Evolutionary conservation across 179 eudicot genomes (phyloP).

Genomic region (Drosera spatulata): DNA sequence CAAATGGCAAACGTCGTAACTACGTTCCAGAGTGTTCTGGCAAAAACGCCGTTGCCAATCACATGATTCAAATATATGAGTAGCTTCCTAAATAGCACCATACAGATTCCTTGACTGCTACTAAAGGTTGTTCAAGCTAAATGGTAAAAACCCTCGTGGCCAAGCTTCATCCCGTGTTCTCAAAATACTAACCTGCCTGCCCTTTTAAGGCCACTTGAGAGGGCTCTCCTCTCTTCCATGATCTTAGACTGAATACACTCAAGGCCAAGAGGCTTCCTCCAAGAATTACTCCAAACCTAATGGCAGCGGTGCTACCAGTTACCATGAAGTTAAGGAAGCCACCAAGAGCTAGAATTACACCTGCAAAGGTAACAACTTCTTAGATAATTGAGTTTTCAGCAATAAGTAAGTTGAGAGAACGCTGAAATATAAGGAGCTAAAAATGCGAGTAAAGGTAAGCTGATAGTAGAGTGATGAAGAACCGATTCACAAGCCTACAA

Average conservation of each 20-base stretch:
- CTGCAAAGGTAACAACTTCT: constrained; percentile 27
- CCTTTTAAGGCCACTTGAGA: constrained; percentile 55
- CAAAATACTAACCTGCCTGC: constrained; percentile 61
- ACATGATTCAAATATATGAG: too few relatives aligned
- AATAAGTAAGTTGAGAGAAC: too few relatives aligned
- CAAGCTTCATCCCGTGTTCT: neutral
- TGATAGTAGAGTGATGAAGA: too few relatives aligned
- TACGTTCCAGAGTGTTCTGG: too few relatives aligned
- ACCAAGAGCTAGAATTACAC: constrained; percentile 61
- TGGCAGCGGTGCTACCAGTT: constrained; percentile 67
- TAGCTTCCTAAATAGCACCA: too few relatives aligned
- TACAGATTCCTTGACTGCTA: too few relatives aligned
- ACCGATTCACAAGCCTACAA: too few relatives aligned
- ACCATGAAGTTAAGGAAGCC: constrained; percentile 88
- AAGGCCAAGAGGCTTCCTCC: constrained; percentile 86
- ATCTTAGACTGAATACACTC: constrained; percentile 68
- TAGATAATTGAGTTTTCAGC: neutral
- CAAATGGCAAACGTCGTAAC: too few relatives aligned
- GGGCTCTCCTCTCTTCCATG: constrained; percentile 65
- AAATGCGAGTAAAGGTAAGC: too few relatives aligned
- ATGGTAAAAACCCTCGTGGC: neutral
- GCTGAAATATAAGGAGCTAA: too few relatives aligned
- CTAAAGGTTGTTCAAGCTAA: too few relatives aligned
- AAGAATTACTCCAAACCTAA: constrained; percentile 87
- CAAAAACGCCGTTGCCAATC: too few relatives aligned